phyloP scores from a whole-genome alignment of 768 basidiomycete genomes.

The Omphalotus guepiniiformis region DNA sequence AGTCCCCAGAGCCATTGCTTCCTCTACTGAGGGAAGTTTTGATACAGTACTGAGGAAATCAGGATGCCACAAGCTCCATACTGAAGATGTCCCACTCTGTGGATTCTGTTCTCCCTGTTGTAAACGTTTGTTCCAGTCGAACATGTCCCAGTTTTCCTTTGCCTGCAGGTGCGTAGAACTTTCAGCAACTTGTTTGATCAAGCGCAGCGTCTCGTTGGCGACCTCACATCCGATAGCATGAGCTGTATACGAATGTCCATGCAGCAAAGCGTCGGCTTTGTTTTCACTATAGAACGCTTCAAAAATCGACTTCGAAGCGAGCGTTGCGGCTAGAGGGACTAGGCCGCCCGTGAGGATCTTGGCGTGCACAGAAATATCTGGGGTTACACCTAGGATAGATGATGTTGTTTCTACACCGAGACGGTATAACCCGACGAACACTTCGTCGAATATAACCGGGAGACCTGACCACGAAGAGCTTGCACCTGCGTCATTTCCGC shows the following conservation, averaged over 20 bases:
- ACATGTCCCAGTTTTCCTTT: constrained; percentile 59
- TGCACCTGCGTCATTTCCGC: constrained; percentile 36
- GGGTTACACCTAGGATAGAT: constrained; percentile 64
- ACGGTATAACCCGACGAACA: constrained; percentile 90
- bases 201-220: constrained; percentile 72
- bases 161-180: constrained; percentile 60
- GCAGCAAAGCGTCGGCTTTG: constrained; percentile 84
- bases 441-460: constrained; percentile 94
- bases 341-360: constrained; percentile 94
- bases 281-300: constrained; percentile 66
- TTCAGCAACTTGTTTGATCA: constrained; percentile 49
- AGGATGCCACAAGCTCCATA: constrained; percentile 86
- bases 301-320: constrained; percentile 80
- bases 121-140: constrained; percentile 2
- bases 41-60: constrained; percentile 66
- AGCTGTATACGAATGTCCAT: constrained; percentile 96
- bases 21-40: constrained; percentile 48
- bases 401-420: constrained; percentile 66
- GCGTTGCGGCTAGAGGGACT: constrained; percentile 79
- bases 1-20: constrained; percentile 84
- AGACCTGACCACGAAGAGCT: constrained; percentile 56
- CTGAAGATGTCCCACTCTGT: no score
- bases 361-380: constrained; percentile 89
- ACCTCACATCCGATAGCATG: constrained; percentile 92
- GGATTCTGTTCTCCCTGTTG: constrained; percentile 12